Evolutionary conservation across 495 filamentous ascomycete species (phyloP).

Genomic region (Pyronema domesticum): DNA sequence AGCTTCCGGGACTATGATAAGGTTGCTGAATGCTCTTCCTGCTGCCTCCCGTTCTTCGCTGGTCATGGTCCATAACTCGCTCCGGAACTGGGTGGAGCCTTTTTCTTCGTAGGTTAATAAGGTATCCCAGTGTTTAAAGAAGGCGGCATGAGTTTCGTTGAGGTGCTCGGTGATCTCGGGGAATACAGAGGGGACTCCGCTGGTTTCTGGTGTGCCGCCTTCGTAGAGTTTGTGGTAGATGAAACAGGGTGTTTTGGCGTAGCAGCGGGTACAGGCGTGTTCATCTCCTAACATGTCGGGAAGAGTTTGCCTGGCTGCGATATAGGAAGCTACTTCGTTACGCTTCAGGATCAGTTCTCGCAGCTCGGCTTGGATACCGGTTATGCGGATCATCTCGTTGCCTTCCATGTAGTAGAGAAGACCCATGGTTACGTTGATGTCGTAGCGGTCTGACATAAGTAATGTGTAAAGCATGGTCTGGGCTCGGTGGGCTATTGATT

Average conservation of each 20-base stretch:
- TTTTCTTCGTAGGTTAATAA: slow-evolving; percentile 87
- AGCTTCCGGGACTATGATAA: slow-evolving; percentile 65
- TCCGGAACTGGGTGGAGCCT: slow-evolving; percentile 60
- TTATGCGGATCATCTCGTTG: slow-evolving; percentile 66
- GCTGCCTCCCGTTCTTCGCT: slow-evolving; percentile 75
- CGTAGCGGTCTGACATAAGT: slow-evolving; percentile 81
- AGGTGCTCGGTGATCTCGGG: slow-evolving; percentile 58
- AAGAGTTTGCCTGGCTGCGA: slow-evolving; percentile 60
- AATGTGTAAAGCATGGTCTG: slow-evolving; percentile 92
- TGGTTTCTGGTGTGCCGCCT: slow-evolving; percentile 62
- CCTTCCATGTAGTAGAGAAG: slow-evolving; percentile 89
- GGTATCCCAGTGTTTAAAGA: slow-evolving; percentile 87
- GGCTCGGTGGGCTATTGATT: slow-evolving; percentile 60
- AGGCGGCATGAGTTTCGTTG: slow-evolving; percentile 50
- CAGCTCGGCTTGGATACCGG: slow-evolving; percentile 65
- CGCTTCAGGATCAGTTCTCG: slow-evolving; percentile 90
- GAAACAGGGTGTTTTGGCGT: slow-evolving; percentile 74
- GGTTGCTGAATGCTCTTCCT: slow-evolving; percentile 47
- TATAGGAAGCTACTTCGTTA: slow-evolving; percentile 71
- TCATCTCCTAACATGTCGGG: slow-evolving; percentile 71
- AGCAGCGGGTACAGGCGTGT: slow-evolving; percentile 63
- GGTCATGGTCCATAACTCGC: slow-evolving; percentile 88
- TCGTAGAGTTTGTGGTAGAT: slow-evolving; percentile 73
- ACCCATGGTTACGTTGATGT: slow-evolving; percentile 72
- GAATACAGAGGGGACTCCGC: slow-evolving; percentile 56